These are phyloP conservation scores for Leucoagaricus sp. DNA, from an alignment of 1,284 basidiomycete species.

Conservation along the genomic window DNA sequence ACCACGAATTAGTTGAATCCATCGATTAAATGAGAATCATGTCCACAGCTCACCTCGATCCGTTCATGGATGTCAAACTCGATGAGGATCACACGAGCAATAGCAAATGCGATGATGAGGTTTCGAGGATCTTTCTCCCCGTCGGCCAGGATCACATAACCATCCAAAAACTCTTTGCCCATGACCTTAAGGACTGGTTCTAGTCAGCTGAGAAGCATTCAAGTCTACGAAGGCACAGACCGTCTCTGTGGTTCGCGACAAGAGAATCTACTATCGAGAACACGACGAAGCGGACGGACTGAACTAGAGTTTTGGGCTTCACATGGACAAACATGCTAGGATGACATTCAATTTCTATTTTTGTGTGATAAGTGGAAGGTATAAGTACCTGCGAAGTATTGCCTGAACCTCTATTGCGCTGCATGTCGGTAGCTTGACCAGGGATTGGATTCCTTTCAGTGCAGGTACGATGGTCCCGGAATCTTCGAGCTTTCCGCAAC, in stretches of 20 bases:
- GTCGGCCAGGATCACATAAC: slow-evolving; percentile 82
- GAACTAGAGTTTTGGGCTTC: slow-evolving; percentile 80
- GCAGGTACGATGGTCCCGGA: slow-evolving; percentile 80
- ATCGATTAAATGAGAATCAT: not conserved
- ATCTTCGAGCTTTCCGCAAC: slow-evolving; percentile 85
- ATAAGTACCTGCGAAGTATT: slow-evolving; percentile 65
- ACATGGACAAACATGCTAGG: slow-evolving; percentile 77
- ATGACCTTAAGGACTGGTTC: slow-evolving; percentile 68
- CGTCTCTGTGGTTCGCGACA: slow-evolving; percentile 71
- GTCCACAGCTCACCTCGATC: slow-evolving; percentile 66
- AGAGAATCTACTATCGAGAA: slow-evolving; percentile 85
- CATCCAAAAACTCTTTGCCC: slow-evolving; percentile 72
- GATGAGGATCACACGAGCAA: slow-evolving; percentile 81
- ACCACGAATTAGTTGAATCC: not conserved
- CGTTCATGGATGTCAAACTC: slow-evolving; percentile 82
- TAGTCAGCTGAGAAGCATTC: slow-evolving; percentile 11
- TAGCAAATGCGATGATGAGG: slow-evolving; percentile 87
- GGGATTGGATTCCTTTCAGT: slow-evolving; percentile 69
- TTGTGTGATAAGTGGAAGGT: not conserved
- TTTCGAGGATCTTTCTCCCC: slow-evolving; percentile 99
- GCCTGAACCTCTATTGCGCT: slow-evolving; percentile 71
- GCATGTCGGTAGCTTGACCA: slow-evolving; percentile 69
- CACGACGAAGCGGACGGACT: slow-evolving; percentile 81
- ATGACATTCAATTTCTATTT: slow-evolving; percentile 9
- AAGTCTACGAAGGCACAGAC: slow-evolving; percentile 38